Evolutionary conservation across 495 filamentous ascomycete genomes (phyloP).

Genomic region (Mycothermus thermophilus): DNA sequence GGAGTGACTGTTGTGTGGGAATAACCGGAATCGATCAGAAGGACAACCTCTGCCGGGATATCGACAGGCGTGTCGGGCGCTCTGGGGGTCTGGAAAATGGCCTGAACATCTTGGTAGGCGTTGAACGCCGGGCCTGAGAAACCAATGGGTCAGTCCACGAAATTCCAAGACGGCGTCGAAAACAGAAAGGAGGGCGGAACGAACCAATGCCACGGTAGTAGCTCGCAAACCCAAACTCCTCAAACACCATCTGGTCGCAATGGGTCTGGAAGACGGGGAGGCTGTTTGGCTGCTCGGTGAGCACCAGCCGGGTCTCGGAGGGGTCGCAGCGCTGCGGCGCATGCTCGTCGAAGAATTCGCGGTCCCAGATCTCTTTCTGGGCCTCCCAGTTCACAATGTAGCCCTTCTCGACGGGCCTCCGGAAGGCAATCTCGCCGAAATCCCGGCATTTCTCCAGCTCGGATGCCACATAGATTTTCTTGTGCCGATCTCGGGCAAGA

Average conservation of each 20-base stretch:
- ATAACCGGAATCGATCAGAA: conserved; percentile 83
- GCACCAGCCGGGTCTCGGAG: conserved; percentile 62
- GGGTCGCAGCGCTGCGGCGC: conserved; percentile 58
- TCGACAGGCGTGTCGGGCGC: conserved; percentile 28
- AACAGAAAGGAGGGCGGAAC: conserved; percentile 19
- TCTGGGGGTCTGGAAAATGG: conserved; percentile 40
- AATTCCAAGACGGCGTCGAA: not conserved
- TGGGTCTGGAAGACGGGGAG: conserved; percentile 68
- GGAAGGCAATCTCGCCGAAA: conserved; percentile 78
- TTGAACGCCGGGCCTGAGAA: conserved; percentile 48
- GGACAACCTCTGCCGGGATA: conserved; percentile 60
- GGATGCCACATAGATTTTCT: conserved; percentile 61
- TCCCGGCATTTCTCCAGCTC: conserved; percentile 72
- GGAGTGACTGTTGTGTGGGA: conserved; percentile 91
- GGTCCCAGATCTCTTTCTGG: conserved; percentile 92
- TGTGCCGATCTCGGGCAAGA: conserved; percentile 69
- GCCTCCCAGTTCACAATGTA: conserved; percentile 95
- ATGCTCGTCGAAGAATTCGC: conserved; percentile 67
- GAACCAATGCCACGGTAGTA: conserved; percentile 63
- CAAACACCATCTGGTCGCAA: conserved; percentile 92
- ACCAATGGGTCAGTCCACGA: conserved; percentile 2
- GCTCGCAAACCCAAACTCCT: conserved; percentile 89
- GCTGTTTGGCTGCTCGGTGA: conserved; percentile 86
- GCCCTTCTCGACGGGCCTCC: conserved; percentile 87
- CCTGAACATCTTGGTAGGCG: conserved; percentile 66